phyloP scores from a whole-genome alignment of 805 yeast genomes.

The Yarrowia sp. region DNA sequence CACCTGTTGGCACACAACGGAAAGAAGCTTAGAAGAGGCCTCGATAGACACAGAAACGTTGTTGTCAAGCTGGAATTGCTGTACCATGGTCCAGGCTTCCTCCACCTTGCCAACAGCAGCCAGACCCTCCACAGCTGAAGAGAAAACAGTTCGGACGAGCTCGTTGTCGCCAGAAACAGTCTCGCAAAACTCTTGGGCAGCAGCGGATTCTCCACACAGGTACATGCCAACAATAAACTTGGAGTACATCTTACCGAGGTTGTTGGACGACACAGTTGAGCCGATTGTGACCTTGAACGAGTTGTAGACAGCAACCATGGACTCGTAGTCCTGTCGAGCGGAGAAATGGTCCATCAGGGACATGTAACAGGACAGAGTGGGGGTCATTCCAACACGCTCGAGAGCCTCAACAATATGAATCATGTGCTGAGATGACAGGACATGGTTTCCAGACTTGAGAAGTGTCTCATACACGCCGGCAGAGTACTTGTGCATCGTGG shows the following conservation, averaged over 20 bases:
- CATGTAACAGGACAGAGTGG: conserved; percentile 10
- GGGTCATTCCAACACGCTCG: not conserved
- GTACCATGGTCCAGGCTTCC: conserved; percentile 5
- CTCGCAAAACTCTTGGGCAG: conserved; percentile 8
- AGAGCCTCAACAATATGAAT: not conserved
- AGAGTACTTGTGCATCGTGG: conserved; percentile 3
- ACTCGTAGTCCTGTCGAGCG: not conserved
- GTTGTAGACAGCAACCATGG: conserved; percentile 7
- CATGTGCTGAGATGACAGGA: not conserved
- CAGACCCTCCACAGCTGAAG: not conserved
- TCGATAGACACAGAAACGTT: not conserved
- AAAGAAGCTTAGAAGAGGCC: not conserved
- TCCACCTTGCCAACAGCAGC: not conserved
- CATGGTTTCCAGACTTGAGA: not conserved
- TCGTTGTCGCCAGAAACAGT: not conserved
- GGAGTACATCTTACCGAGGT: conserved; percentile 6
- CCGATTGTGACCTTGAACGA: not conserved
- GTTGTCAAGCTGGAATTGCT: conserved; percentile 3
- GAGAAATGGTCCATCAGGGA: conserved; percentile 22
- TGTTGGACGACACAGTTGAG: not conserved
- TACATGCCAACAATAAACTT: conserved; percentile 5
- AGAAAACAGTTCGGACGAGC: not conserved
- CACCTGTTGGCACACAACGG: not conserved
- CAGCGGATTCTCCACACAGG: not conserved
- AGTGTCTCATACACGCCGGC: not conserved